Conservation (phyloP, 225 moss, liverwort and hornwort species). For the Anthoceros angustus region DNA sequence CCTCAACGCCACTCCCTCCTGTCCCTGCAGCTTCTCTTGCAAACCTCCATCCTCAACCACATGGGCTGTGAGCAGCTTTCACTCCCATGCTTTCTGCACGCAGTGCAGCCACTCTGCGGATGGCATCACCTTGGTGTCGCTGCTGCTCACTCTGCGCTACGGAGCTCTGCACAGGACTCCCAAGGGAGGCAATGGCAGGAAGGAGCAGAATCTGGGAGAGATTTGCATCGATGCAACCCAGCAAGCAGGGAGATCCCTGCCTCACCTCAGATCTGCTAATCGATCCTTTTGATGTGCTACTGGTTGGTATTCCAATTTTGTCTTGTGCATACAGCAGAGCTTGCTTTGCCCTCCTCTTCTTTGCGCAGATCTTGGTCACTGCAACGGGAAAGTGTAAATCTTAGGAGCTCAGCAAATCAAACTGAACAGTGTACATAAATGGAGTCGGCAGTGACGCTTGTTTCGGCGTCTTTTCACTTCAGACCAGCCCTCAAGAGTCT, state of each 20-base stretch:
- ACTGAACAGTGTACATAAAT: no score
- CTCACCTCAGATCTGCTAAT: not conserved
- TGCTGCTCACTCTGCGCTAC: constrained; percentile 39
- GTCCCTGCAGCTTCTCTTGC: constrained; percentile 16
- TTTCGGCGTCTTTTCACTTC: no score
- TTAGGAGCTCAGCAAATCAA: no score
- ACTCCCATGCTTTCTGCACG: constrained; percentile 51
- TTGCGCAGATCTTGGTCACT: no score
- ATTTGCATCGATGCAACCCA: not conserved
- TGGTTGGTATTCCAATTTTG: not conserved
- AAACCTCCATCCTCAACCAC: constrained; percentile 7
- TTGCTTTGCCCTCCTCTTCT: not conserved
- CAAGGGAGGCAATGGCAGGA: constrained; percentile 5
- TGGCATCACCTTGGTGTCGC: constrained; percentile 35
- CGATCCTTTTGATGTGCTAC: not conserved
- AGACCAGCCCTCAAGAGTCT: no score
- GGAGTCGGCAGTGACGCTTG: no score
- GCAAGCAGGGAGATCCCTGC: not conserved
- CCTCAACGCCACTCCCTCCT: constrained; percentile 24
- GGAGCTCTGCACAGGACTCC: constrained; percentile 33
- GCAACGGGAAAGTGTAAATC: no score
- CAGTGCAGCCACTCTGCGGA: constrained; percentile 39
- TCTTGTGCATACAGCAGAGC: not conserved
- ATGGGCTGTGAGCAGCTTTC: constrained; percentile 58
- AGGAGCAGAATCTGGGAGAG: not conserved